phyloP scores from a whole-genome alignment of 768 basidiomycete genomes.

The Panus rudis region DNA sequence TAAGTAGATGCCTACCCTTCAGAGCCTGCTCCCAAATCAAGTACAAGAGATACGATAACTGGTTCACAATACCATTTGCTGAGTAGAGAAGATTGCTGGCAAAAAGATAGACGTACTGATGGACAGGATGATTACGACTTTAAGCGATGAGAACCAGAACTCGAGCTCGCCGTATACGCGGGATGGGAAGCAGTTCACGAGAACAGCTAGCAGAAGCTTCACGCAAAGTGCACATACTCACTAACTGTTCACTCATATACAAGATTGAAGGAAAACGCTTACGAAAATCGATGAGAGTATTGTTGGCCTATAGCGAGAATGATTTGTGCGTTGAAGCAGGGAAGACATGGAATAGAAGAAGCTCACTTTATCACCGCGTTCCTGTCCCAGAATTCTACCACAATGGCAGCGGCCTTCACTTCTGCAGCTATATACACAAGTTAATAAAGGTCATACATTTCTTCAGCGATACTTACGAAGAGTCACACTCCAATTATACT shows the following conservation, averaged over 20 bases:
- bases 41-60: slow-evolving; percentile 15
- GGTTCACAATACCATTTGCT: slow-evolving; percentile 7
- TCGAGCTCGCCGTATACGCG: slow-evolving; percentile 21
- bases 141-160: slow-evolving; percentile 26
- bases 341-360: neutral
- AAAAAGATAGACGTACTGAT: slow-evolving; percentile 23
- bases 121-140: slow-evolving; percentile 24
- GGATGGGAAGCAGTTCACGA: slow-evolving; percentile 20
- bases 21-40: slow-evolving; percentile 18
- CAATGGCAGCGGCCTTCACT: slow-evolving; percentile 43
- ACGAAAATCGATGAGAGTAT: slow-evolving; percentile 7
- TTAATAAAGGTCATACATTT: no score
- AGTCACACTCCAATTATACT: slow-evolving; percentile 24
- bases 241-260: no score
- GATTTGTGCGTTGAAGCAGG: no score
- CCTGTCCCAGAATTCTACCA: slow-evolving; percentile 40
- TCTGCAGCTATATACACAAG: slow-evolving; percentile 37
- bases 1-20: slow-evolving; percentile 5
- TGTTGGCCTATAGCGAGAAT: neutral
- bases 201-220: slow-evolving; percentile 18
- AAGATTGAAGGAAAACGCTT: no score
- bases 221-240: slow-evolving; percentile 10
- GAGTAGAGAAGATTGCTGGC: slow-evolving; percentile 26
- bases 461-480: slow-evolving; percentile 23
- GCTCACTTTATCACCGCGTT: slow-evolving; percentile 7